phyloP scores from a whole-genome alignment of 1,139 yeast species.

The Geotrichum fermentans region DNA sequence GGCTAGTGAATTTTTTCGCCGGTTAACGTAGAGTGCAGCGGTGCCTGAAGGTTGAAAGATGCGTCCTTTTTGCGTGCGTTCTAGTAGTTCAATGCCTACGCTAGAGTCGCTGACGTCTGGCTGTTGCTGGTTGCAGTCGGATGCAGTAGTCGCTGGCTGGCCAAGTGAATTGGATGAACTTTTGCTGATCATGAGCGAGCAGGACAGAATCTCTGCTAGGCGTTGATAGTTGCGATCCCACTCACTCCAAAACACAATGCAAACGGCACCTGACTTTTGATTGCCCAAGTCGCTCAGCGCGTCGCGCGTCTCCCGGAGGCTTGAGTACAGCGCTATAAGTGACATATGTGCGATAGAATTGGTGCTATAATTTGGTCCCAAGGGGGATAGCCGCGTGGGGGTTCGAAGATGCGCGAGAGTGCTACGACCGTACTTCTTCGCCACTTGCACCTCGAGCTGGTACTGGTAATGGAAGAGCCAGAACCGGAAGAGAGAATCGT shows the following conservation, averaged over 20 bases:
- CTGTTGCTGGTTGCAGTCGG: too few relatives aligned
- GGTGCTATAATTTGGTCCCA: not conserved
- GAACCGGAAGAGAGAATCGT: not conserved
- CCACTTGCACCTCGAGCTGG: conserved; percentile 6
- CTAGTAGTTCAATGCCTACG: conserved; percentile 28
- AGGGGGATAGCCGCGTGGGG: not conserved
- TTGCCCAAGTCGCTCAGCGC: conserved; percentile 31
- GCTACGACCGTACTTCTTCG: not conserved
- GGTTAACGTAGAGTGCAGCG: conserved; percentile 29
- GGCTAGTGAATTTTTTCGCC: too few relatives aligned
- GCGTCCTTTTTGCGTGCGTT: conserved; percentile 31
- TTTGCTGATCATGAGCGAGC: conserved; percentile 9
- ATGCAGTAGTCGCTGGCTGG: too few relatives aligned
- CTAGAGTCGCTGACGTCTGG: not conserved
- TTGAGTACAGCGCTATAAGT: conserved; percentile 27
- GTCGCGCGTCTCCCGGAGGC: conserved; percentile 28
- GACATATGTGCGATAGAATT: conserved; percentile 18
- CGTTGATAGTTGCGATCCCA: conserved; percentile 34
- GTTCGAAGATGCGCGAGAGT: not conserved
- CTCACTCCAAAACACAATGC: conserved; percentile 35
- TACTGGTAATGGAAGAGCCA: conserved; percentile 12
- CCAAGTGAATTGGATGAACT: not conserved
- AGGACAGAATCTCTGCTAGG: conserved; percentile 27
- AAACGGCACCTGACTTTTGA: conserved; percentile 33
- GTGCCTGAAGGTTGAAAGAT: conserved; percentile 34